These are phyloP conservation scores for Colletotrichum sp. DNA, from an alignment of 2,329 filamentous ascomycete species.

Conservation along the genomic window DNA sequence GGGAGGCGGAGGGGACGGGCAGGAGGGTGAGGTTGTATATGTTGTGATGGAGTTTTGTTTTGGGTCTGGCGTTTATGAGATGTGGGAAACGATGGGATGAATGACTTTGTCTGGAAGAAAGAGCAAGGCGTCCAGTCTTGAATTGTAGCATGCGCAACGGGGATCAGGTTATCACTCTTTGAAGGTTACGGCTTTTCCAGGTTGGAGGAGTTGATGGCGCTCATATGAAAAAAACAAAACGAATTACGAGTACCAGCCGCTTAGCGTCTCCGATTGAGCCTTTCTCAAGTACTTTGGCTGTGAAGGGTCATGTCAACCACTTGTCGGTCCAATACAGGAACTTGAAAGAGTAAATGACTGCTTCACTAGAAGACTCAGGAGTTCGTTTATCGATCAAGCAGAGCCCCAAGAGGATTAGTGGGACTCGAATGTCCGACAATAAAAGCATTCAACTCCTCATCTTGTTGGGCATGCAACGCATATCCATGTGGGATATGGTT, in stretches of 20 bases:
- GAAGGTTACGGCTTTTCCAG: neutral
- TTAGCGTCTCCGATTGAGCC: neutral
- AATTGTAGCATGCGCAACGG: neutral
- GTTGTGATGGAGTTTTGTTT: neutral
- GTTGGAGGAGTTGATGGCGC: neutral
- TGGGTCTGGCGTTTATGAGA: neutral
- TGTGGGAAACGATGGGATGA: neutral
- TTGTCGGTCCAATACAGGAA: neutral
- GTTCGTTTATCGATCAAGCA: neutral
- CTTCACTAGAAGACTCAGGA: neutral
- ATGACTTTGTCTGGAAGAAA: neutral
- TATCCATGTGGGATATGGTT: neutral
- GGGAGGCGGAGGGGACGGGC: neutral
- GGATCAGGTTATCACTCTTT: neutral
- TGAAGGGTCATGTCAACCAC: neutral
- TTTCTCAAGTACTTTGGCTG: neutral
- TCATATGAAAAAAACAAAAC: neutral
- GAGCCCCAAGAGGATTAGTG: neutral
- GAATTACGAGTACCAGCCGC: neutral
- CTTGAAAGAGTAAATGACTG: neutral
- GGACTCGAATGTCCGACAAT: neutral
- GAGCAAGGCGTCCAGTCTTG: neutral
- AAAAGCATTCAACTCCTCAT: neutral
- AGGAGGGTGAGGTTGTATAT: constrained; percentile 7
- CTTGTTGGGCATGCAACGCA: neutral